These are phyloP conservation scores for Phytophthora crassamura DNA, from an alignment of 352 stramenopile genomes.

Conservation along the genomic window DNA sequence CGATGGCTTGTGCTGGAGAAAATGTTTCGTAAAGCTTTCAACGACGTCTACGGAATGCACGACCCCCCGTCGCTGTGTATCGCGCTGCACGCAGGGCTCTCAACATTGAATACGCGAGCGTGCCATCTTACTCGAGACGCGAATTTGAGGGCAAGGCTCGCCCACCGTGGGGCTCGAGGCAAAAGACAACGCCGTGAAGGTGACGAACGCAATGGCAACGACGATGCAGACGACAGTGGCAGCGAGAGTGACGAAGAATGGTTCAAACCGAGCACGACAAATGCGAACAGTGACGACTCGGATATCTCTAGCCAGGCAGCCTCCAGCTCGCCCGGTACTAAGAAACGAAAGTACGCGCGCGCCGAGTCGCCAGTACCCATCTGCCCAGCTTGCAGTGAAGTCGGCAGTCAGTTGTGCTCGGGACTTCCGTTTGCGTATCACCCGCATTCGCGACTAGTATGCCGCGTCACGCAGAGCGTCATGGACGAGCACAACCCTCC, in stretches of 20 bases:
- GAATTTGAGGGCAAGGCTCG: conserved; percentile 47
- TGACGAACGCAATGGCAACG: conserved; percentile 22
- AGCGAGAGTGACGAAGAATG: conserved; percentile 36
- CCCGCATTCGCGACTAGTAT: conserved; percentile 85
- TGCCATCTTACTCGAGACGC: conserved; percentile 63
- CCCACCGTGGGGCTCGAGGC: conserved; percentile 17
- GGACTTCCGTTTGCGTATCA: conserved; percentile 80
- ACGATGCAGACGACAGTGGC: conserved; percentile 20
- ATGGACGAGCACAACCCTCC: conserved; percentile 91
- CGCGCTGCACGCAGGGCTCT: conserved; percentile 69
- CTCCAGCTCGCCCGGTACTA: conserved; percentile 19
- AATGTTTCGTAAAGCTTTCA: conserved; percentile 71
- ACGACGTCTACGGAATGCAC: conserved; percentile 73
- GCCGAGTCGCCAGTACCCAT: conserved; percentile 48
- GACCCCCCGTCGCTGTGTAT: conserved; percentile 71
- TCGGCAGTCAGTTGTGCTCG: conserved; percentile 65
- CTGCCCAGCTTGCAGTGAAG: conserved; percentile 79
- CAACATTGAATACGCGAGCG: conserved; percentile 76
- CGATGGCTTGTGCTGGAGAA: conserved; percentile 64
- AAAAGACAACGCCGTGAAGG: conserved; percentile 31
- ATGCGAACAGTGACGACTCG: conserved; percentile 41
- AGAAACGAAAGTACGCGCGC: conserved; percentile 39
- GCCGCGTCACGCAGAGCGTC: conserved; percentile 74
- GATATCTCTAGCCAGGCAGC: conserved; percentile 1
- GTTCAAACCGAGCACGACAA: conserved; percentile 35